A percentile compares a stretch with the other conserved stretches of the same genome.
Evolutionary conservation across 176 grass and related monocot genomes (phyloP).

Genomic region (Carex scoparia): DNA sequence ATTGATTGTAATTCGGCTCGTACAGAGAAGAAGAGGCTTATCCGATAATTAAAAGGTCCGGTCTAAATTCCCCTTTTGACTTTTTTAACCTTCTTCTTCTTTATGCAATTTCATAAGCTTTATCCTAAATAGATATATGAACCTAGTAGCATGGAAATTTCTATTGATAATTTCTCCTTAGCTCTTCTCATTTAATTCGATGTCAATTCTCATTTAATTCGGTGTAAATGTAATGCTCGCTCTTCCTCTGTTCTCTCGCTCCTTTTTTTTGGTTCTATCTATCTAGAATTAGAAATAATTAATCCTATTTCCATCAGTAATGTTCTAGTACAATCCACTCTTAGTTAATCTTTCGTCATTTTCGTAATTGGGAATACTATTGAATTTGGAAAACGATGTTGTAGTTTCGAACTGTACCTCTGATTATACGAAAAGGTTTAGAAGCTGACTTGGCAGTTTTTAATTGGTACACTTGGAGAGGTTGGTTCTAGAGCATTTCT

Average conservation of each 20-base stretch:
- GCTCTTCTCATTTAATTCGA: background rate
- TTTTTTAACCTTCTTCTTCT: background rate
- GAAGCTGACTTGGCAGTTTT: background rate
- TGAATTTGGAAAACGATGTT: background rate
- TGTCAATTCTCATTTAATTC: background rate
- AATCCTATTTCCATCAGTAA: no score
- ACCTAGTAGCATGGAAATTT: background rate
- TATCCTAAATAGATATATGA: background rate
- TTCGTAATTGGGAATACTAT: background rate
- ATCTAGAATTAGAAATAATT: background rate
- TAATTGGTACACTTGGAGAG: background rate
- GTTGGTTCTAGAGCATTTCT: background rate
- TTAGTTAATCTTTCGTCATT: background rate
- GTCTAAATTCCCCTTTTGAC: background rate
- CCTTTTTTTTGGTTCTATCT: background rate
- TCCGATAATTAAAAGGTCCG: constrained; percentile 18
- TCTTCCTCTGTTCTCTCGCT: background rate
- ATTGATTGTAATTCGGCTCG: background rate
- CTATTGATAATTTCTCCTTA: background rate
- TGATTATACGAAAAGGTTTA: background rate
- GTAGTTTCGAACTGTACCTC: background rate
- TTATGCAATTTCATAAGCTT: background rate
- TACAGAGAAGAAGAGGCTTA: background rate
- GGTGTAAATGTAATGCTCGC: background rate
- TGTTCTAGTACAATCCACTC: background rate